Evolutionary conservation across 352 stramenopile genomes (phyloP), one percentile per base, ranked within the genome.

Genomic region (Bremia lactucae): DNA sequence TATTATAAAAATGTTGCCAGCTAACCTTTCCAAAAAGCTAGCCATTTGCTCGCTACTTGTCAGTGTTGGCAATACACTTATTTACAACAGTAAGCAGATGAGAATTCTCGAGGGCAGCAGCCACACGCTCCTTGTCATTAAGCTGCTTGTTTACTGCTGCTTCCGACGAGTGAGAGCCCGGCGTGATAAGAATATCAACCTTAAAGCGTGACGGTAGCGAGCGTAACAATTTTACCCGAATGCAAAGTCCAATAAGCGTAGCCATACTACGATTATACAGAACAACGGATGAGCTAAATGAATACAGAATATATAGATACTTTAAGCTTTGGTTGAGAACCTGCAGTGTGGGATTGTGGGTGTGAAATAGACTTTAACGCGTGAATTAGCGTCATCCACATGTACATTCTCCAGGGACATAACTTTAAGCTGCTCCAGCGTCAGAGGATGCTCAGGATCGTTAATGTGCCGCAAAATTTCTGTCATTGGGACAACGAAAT

Each of bases 271-370:
- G 13, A 45, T 8, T n/a, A 36, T 9, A 22, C 20, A 45, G 31
- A 33, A 9, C 24, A 29, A 29, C n/a, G n/a, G n/a, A n/a, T n/a
- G n/a, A n/a, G n/a, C n/a, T n/a, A n/a, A n/a, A n/a, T n/a, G n/a
- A n/a, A n/a, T n/a, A n/a, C n/a, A n/a, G n/a, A n/a, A n/a, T n/a
- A n/a, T n/a, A n/a, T n/a, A n/a, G n/a, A 24, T 51, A 18, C 13
- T 16, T 14, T 23, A 20, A 29, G n/a, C 10, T 19, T 22, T 34
- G n/a, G 2, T 36, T 37, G 31, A 15, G 16, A 31, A 77, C 72
- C 72, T 89, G 79, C 95, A 98, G 72, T 98, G 95, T 35, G 93
- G 95, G 48, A 98, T 97, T 18, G 95, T 98, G 16, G 95, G 95
- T 53, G 87, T 95, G 61, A 92, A 95, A 41, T 69, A 83, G 21